A percentile compares a stretch with the other conserved stretches of the same genome.
Evolutionary conservation across 176 grass and related monocot genomes (phyloP).

Genomic region (Zea luxurians): DNA sequence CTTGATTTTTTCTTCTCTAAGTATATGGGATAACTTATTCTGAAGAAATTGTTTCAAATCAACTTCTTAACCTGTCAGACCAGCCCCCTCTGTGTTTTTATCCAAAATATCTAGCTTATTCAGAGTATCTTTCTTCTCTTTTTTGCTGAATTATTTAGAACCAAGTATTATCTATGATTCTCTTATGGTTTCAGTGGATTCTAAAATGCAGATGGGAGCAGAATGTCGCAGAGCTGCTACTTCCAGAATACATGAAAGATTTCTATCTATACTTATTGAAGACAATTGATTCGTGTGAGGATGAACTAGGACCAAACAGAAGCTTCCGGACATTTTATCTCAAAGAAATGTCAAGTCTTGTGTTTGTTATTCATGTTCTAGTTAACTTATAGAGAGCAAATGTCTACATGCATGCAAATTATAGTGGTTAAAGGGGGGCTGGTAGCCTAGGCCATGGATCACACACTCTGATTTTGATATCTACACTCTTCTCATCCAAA

Average conservation of each 20-base stretch:
- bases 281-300: slow-evolving; percentile 27
- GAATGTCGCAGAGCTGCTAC: not conserved
- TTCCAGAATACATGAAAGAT: slow-evolving; percentile 39
- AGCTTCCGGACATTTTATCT: slow-evolving; percentile 15
- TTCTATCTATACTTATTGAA: slow-evolving; percentile 26
- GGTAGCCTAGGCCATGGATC: not conserved
- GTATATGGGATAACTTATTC: too few species aligned
- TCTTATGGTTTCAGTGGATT: not conserved
- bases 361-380: not conserved
- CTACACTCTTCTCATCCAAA: not conserved
- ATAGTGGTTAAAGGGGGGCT: not conserved
- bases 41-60: too few species aligned
- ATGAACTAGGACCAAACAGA: slow-evolving; percentile 17
- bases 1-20: too few species aligned
- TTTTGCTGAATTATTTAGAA: too few species aligned
- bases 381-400: not conserved
- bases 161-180: not conserved
- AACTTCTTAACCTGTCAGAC: too few species aligned
- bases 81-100: too few species aligned
- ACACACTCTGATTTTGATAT: too few species aligned
- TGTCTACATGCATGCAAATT: not conserved
- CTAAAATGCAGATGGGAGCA: slow-evolving; percentile 25
- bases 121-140: too few species aligned
- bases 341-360: slow-evolving; percentile 30
- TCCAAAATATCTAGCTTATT: too few species aligned